Evolutionary conservation across 495 filamentous ascomycete species (phyloP), one percentile per base, ranked within the genome.

Genomic region (Penicillium cataractarum): DNA sequence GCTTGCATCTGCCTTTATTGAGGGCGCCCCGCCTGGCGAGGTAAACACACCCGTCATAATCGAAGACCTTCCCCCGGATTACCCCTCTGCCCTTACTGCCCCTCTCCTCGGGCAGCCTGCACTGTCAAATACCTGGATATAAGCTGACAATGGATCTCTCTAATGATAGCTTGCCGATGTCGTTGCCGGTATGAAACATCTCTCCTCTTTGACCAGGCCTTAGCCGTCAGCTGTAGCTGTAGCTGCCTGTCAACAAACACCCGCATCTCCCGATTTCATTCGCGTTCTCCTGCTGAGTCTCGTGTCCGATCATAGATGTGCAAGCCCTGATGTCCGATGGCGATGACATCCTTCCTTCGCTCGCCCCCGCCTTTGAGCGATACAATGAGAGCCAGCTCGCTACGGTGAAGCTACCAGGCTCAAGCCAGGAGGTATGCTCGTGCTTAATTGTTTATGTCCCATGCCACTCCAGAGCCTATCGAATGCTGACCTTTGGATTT

Each of bases 11-110:
- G 89, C 92, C 5, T 99, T 98, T 76, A 88, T 99, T 63, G 87
- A 97, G 76, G 92, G 92, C 74, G 92, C 95, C 70, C 95, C 95
- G 46, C 96, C 96, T 32, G 96, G 96, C 79, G 96, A 99, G 91
- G 95, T 97, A 86, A 67, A 83, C 72, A 53, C 7, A 27, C 58
- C 51, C 31, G 53, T 51, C 33, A 33, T 21, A 17, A 22, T 55
- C 33, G 29, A 42, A 48, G 22, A 52, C 24, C 50, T 40, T 42
- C 35, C 40, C 46, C 54, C 40, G 29, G 46, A 54, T 31, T 58
- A 52, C 53, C 56, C 58, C 31, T 61, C 31, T 40, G 19, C 50
- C 17, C 8, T 8, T 13, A 13, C 32, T 54, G n/a, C 29, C 29
- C 51, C 24, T 22, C 24, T 13, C n/a, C 31, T 22, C n/a, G 3